Percentiles rank a stretch among this genome's conserved stretches.
Evolutionary conservation across 345 rosid species (phyloP).

Genomic region (Gossypium rotundifolium): DNA sequence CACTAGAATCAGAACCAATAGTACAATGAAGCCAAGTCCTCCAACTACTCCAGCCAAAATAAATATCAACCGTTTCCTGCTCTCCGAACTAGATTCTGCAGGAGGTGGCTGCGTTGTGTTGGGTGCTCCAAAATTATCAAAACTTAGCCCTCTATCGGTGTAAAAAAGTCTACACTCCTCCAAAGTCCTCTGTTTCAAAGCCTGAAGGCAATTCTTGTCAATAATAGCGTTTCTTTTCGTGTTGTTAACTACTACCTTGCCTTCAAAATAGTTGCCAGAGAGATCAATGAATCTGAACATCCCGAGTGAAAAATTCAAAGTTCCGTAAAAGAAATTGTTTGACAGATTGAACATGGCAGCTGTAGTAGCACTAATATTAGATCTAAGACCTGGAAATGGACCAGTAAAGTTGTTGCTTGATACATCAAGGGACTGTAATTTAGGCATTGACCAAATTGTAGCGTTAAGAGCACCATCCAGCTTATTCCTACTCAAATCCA

Average conservation of each 20-base stretch:
- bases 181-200: constrained; percentile 42
- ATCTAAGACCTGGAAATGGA: constrained; percentile 24
- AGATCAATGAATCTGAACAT: constrained; percentile 48
- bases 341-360: no score
- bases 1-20: constrained; percentile 34
- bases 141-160: constrained; percentile 34
- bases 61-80: constrained; percentile 34
- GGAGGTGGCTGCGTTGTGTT: constrained; percentile 26
- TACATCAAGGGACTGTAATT: constrained; percentile 39
- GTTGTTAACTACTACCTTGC: constrained; percentile 30
- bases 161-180: constrained; percentile 48
- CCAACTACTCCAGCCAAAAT: constrained; percentile 44
- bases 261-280: constrained; percentile 72
- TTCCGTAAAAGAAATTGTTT: constrained; percentile 59
- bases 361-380: no score
- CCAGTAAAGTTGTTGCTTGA: constrained; percentile 58
- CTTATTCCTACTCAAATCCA: constrained; percentile 36
- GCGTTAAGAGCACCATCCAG: constrained; percentile 49
- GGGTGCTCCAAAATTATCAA: constrained; percentile 42
- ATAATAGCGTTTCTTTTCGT: constrained; percentile 29
- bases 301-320: constrained; percentile 34
- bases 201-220: constrained; percentile 49
- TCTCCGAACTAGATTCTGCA: constrained; percentile 16
- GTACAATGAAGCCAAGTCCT: constrained; percentile 38
- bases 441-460: constrained; percentile 33